A percentile compares a stretch with the other conserved stretches of the same genome.
These are phyloP conservation scores for Euphorbia schlechtendalii DNA, from an alignment of 441 rosid genomes.

Conservation along the genomic window DNA sequence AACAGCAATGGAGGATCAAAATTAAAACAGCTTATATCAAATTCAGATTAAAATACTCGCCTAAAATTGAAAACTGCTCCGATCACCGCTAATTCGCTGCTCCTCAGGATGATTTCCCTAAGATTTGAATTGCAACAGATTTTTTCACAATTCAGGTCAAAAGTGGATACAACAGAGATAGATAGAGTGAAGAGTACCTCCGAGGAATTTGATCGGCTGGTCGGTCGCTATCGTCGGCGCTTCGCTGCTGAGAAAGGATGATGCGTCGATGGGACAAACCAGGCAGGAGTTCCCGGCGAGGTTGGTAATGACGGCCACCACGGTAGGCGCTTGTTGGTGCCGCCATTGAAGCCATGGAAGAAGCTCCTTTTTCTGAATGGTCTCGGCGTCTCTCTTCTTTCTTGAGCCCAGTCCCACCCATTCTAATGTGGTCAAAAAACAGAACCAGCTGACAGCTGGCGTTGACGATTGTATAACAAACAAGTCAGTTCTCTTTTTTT, in stretches of 20 bases:
- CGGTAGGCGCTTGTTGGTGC: slow-evolving; percentile 27
- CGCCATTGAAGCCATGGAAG: slow-evolving; percentile 67
- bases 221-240: slow-evolving; percentile 11
- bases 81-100: slow-evolving; percentile 72
- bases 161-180: not conserved
- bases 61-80: slow-evolving; percentile 76
- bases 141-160: not conserved
- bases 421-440: not conserved
- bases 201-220: too few relatives aligned
- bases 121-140: not conserved
- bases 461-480: too few relatives aligned
- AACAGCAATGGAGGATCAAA: not conserved
- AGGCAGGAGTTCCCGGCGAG: slow-evolving; percentile 9
- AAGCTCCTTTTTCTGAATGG: not conserved
- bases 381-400: not conserved
- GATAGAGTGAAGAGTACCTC: slow-evolving; percentile 36
- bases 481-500: too few relatives aligned
- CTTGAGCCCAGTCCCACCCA: too few relatives aligned
- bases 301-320: slow-evolving; percentile 17
- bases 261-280: slow-evolving; percentile 19
- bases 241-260: slow-evolving; percentile 29
- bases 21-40: not conserved
- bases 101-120: slow-evolving; percentile 72
- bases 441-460: too few relatives aligned
- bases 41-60: slow-evolving; percentile 23